Conservation (phyloP, 2,329 filamentous ascomycete species). For the Trichoderma sp. region DNA sequence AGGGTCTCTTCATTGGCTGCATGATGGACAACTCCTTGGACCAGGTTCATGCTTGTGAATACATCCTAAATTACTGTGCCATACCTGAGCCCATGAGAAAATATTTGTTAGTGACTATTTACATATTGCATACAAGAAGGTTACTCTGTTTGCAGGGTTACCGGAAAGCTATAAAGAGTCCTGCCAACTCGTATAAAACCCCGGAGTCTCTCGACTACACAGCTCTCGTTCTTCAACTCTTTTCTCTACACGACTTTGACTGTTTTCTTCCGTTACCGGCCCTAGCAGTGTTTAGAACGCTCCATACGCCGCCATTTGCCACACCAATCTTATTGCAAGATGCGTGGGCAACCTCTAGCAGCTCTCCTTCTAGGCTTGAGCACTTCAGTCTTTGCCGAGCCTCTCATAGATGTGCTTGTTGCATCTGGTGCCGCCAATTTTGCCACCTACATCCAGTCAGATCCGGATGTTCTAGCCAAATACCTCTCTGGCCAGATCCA, state of each 20-base stretch:
- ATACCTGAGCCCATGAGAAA: not conserved
- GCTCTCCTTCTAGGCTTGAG: not conserved
- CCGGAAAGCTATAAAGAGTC: not conserved
- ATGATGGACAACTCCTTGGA: not conserved
- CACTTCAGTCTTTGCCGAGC: not conserved
- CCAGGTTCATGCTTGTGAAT: not conserved
- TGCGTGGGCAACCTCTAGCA: not conserved
- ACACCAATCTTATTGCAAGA: not conserved
- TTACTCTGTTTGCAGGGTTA: not conserved
- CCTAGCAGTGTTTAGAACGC: not conserved
- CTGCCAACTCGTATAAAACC: not conserved
- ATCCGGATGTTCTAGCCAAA: not conserved
- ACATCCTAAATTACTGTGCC: not conserved
- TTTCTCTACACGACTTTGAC: not conserved
- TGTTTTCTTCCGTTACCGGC: not conserved
- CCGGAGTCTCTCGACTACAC: not conserved
- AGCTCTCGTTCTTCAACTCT: not conserved
- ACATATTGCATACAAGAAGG: not conserved
- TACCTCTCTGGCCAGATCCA: not conserved
- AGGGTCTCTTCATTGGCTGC: not conserved
- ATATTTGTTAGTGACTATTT: not conserved
- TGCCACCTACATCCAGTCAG: not conserved
- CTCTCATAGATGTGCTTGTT: not conserved
- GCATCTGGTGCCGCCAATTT: slow-evolving; percentile 3
- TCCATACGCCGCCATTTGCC: not conserved